A percentile compares a stretch with the other conserved stretches of the same genome.
Evolutionary conservation across 2,329 filamentous ascomycete genomes (phyloP).

Genomic region (Arachnopeziza araneosa): DNA sequence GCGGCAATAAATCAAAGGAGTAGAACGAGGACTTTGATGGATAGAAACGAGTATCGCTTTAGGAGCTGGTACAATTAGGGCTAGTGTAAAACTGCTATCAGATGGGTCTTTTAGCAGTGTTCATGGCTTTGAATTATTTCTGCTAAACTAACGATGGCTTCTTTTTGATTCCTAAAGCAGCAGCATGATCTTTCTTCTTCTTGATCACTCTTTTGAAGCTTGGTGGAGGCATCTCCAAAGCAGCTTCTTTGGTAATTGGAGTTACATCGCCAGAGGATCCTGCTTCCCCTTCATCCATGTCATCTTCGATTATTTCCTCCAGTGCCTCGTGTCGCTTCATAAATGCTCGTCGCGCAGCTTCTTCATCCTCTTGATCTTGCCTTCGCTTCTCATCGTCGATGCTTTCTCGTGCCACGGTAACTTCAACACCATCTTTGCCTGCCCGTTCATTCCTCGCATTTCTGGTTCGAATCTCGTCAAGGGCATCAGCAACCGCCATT

Average conservation of each 20-base stretch:
- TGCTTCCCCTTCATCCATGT: constrained; percentile 22
- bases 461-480: constrained; percentile 88
- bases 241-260: constrained; percentile 33
- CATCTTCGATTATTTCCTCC: constrained; percentile 31
- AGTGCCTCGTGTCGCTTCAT: constrained; percentile 33
- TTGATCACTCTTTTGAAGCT: constrained; percentile 73
- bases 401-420: constrained; percentile 44
- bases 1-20: too few species aligned
- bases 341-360: constrained; percentile 76
- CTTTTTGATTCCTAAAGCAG: constrained; percentile 81
- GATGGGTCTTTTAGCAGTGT: too few species aligned
- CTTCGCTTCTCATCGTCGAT: constrained; percentile 56
- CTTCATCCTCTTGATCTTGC: constrained; percentile 76
- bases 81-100: too few species aligned
- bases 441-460: constrained; percentile 84
- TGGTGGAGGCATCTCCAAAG: constrained; percentile 46
- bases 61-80: too few species aligned
- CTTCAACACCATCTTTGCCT: constrained; percentile 60
- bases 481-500: constrained; percentile 92
- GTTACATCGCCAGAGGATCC: constrained; percentile 23
- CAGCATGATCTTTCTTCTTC: constrained; percentile 78
- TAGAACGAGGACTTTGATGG: too few species aligned
- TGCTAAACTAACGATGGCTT: constrained; percentile 55
- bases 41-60: too few species aligned
- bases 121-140: not conserved